A percentile compares a stretch with the other conserved stretches of the same genome.
phyloP scores from a whole-genome alignment of 495 filamentous ascomycete species.

The Neurospora hispaniola region DNA sequence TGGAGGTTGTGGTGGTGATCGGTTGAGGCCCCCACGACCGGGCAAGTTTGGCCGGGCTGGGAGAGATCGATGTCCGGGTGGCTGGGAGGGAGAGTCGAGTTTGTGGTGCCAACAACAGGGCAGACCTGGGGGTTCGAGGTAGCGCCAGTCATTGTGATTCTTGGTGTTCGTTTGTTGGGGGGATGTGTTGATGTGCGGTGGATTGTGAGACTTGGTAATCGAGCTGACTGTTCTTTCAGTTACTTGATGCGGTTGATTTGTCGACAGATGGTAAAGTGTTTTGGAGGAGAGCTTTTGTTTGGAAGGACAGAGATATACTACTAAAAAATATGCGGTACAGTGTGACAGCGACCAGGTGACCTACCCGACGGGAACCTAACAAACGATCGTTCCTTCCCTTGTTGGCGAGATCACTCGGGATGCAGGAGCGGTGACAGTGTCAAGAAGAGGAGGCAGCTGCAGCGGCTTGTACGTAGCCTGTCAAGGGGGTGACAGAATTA shows the following conservation, averaged over 20 bases:
- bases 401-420: not conserved
- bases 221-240: not conserved
- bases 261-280: not conserved
- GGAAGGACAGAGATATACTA: not conserved
- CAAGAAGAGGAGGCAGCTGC: not conserved
- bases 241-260: not conserved
- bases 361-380: not conserved
- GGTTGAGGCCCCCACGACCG: conserved; percentile 34
- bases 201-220: not conserved
- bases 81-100: conserved; percentile 30
- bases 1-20: conserved; percentile 36
- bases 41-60: conserved; percentile 31
- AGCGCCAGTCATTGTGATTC: not conserved
- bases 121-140: not conserved
- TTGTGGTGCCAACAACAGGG: conserved; percentile 11
- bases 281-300: not conserved
- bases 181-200: not conserved
- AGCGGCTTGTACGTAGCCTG: not conserved
- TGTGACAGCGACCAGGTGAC: not conserved
- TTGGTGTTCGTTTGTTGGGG: not conserved
- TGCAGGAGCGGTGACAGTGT: not conserved
- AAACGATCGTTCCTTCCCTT: not conserved
- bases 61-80: conserved; percentile 35
- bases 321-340: not conserved
- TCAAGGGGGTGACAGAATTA: not conserved